These are phyloP conservation scores for Quercus phellos DNA, from an alignment of 331 rosid genomes.

Conservation along the genomic window DNA sequence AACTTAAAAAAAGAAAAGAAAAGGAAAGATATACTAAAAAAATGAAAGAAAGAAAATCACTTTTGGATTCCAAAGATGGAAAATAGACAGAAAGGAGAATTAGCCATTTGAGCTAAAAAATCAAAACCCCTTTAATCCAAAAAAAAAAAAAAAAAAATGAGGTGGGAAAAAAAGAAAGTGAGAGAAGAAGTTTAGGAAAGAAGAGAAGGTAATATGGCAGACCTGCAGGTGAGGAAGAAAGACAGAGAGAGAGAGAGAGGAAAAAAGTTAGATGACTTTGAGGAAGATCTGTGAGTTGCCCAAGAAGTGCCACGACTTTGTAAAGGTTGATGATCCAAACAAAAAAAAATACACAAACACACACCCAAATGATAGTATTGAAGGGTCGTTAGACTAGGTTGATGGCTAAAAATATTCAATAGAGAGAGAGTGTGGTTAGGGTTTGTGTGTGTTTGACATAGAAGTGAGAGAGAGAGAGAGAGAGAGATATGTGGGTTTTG, in stretches of 20 bases:
- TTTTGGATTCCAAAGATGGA: constrained; percentile 18
- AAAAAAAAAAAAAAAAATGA: too few relatives aligned
- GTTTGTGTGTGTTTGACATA: neutral
- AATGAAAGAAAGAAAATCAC: constrained; percentile 2
- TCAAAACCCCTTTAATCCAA: constrained; percentile 10
- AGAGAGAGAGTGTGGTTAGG: constrained; percentile 10
- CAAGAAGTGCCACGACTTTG: constrained; percentile 24
- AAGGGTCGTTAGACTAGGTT: constrained; percentile 38
- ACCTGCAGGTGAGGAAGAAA: constrained; percentile 24
- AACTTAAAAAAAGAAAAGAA: neutral
- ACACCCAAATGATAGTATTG: constrained; percentile 1
- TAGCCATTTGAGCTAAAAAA: constrained; percentile 25
- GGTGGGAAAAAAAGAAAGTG: neutral
- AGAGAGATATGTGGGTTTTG: constrained; percentile 32
- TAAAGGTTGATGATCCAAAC: constrained; percentile 9
- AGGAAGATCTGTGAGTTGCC: constrained; percentile 49
- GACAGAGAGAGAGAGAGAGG: neutral
- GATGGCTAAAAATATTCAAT: neutral
- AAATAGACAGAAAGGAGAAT: constrained; percentile 13
- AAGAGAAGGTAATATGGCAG: constrained; percentile 28
- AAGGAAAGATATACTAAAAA: neutral
- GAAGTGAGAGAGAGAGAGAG: neutral
- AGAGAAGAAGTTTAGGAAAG: neutral
- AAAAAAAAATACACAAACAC: too few relatives aligned
- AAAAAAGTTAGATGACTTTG: constrained; percentile 52